Evolutionary conservation across 257 asterid species (phyloP), one percentile per base, ranked within the genome.

Genomic region (Solanum verrucosum): DNA sequence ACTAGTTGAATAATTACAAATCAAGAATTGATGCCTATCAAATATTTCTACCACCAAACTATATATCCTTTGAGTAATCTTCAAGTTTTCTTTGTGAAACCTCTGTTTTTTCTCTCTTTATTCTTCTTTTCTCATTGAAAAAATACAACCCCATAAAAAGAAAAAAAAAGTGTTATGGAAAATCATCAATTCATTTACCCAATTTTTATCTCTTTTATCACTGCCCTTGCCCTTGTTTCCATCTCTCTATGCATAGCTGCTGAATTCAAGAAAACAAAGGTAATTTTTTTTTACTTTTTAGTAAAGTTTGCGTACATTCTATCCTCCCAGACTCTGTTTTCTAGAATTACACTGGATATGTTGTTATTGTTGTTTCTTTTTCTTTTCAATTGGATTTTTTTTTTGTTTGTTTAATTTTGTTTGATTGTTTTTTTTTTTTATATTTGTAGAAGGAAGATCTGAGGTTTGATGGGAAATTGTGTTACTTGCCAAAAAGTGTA

Each of bases 251-350:
- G 95, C 91, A 87, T 96, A 49, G 93, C 94, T 27, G 98, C 99
- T 5, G 99, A 96, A 88, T 92, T 94, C 94, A 92, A 90, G 89
- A 93, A 91, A 92, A 89, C 95, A 20, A 93, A 93, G 93, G 99
- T 95, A 78, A 34, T 4, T 52, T 9, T 52, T 9, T 9, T 29
- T 29, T 1, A 5, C 31, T 23, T 7, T 8, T 72, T 18, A 1
- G 3, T 49, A 15, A 49, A 15, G 1, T 49, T 0, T 18, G n/a
- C 0, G 10, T 56, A 56, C 1, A 18, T 18, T 18, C 65, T 56
- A 18, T 56, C 1, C 4, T 56, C 3, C 3, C 1, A 52, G 0
- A 52, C 60, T 15, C 21, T 52, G 9, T 0, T 15, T 5, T 49
- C 1, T 49, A 0, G 8, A 1, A 52, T 16, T 52, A 52, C 8